phyloP scores from a whole-genome alignment of 2,329 filamentous ascomycete genomes.

The Xylaria hypoxylon region DNA sequence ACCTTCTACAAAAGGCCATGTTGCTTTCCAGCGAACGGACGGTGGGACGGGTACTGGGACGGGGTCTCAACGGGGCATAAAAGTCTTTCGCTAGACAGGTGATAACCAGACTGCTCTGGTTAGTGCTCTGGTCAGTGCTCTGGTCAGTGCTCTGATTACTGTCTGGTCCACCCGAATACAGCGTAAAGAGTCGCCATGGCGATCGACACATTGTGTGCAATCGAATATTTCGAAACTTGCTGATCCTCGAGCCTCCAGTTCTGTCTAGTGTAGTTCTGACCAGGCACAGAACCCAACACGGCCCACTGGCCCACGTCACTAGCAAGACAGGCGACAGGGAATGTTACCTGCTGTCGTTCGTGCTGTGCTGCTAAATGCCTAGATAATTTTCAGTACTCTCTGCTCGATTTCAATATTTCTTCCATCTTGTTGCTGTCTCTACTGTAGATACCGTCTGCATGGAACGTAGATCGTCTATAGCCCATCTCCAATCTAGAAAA shows the following conservation, averaged over 20 bases:
- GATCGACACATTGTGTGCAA: conserved; percentile 35
- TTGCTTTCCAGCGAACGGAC: no score
- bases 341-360: neutral
- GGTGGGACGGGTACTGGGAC: no score
- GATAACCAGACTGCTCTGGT: neutral
- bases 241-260: conserved; percentile 16
- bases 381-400: no score
- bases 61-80: no score
- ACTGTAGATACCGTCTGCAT: no score
- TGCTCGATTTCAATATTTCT: no score
- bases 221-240: conserved; percentile 29
- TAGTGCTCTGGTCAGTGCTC: no score
- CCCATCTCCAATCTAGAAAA: conserved; percentile 13
- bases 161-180: conserved; percentile 11
- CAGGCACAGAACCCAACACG: conserved; percentile 22
- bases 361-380: conserved; percentile 6
- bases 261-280: no score
- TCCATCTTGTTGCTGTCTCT: no score
- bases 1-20: conserved; percentile 10
- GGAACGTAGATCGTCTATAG: conserved; percentile 4
- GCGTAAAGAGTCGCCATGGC: conserved; percentile 14
- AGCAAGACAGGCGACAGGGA: conserved; percentile 2
- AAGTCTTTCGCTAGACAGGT: neutral
- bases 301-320: conserved; percentile 17
- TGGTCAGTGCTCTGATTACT: no score